Base-by-base conservation (phyloP, 2,329 filamentous ascomycete genomes). In the Claviceps paspali region DNA sequence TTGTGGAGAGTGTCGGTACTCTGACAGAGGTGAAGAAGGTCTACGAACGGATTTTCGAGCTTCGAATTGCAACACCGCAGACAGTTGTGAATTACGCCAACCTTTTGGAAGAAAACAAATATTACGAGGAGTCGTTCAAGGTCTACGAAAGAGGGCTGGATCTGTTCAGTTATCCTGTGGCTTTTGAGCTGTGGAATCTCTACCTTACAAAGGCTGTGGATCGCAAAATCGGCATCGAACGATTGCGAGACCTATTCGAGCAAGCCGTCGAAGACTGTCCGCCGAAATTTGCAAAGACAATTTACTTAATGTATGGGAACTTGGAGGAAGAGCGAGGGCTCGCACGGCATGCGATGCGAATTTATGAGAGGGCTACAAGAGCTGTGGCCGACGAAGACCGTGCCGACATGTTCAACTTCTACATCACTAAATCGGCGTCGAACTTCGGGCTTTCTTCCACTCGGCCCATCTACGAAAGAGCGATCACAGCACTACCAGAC, bases 61-160 rank as follows among this genome's bases (percentile, higher is more conserved):
- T 98, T 41, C 83, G 88, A 33, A 98, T 98, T 49, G 91, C 92
- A 17, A 98, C 91, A 5, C 91, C 92, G 1, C 91, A 98, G 56
- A 98, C 91, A 0, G 86, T 98, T 11, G 91, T 96, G 65, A 98
- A 98, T 62, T 98, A 93, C 52, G 88, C 91, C 52, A 96, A 93
- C 54, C 67, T 98, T 3, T 63, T 98, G 40, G 91, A 96, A 56
- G 91, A 96, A 54, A 75, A 93, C 60, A 79, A 85, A 41, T 98
- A 96, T 59, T 94, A 80, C 52, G 91, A 98, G 56, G 91, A 98
- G 50, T 92, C 82, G 2, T 98, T 96, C 76, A 96, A 96, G 62
- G 70, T 96, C 33, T 98, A 93, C 56, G 91, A 98, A 60, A 78
- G 91, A 42, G 91, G 91, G 2, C 68, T 98, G 27, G 91, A 98